Evolutionary conservation across 2,329 filamentous ascomycete genomes (phyloP).

Genomic region (Fusarium papillatum): DNA sequence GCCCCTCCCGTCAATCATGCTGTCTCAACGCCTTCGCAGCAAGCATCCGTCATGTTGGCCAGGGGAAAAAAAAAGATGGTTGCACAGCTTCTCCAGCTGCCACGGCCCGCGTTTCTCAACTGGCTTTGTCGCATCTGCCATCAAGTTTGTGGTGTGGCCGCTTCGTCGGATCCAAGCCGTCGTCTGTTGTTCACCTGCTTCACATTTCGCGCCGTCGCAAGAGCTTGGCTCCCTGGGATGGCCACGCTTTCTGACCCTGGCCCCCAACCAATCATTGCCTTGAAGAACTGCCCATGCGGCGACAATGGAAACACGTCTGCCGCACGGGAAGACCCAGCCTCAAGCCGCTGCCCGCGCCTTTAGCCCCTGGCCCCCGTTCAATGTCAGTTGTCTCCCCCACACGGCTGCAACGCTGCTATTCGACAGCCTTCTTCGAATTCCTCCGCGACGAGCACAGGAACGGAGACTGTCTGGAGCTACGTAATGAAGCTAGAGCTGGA

Average conservation of each 20-base stretch:
- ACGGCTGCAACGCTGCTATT: constrained; percentile 36
- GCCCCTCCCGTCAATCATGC: neutral
- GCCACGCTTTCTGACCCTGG: constrained; percentile 29
- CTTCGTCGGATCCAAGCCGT: constrained; percentile 8
- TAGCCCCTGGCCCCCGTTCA: constrained; percentile 38
- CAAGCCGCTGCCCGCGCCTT: constrained; percentile 30
- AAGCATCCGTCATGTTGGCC: neutral
- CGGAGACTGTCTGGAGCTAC: constrained; percentile 13
- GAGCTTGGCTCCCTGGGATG: constrained; percentile 36
- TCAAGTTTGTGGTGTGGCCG: constrained; percentile 8
- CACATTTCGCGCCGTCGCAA: constrained; percentile 26
- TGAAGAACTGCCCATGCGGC: constrained; percentile 41
- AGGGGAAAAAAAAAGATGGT: neutral
- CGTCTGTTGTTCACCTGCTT: constrained; percentile 15
- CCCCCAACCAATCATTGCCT: constrained; percentile 38
- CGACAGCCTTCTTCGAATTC: constrained; percentile 30
- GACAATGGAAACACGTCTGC: constrained; percentile 47
- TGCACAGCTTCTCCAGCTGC: neutral
- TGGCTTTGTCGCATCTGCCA: neutral
- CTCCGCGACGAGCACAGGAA: constrained; percentile 22
- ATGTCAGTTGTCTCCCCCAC: constrained; percentile 44
- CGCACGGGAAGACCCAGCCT: constrained; percentile 44
- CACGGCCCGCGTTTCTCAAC: neutral
- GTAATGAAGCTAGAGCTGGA: constrained; percentile 17
- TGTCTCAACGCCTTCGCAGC: constrained; percentile 9